Base-by-base conservation (phyloP, 2,329 filamentous ascomycete genomes). In the Ascochyta clinopodiicola region DNA sequence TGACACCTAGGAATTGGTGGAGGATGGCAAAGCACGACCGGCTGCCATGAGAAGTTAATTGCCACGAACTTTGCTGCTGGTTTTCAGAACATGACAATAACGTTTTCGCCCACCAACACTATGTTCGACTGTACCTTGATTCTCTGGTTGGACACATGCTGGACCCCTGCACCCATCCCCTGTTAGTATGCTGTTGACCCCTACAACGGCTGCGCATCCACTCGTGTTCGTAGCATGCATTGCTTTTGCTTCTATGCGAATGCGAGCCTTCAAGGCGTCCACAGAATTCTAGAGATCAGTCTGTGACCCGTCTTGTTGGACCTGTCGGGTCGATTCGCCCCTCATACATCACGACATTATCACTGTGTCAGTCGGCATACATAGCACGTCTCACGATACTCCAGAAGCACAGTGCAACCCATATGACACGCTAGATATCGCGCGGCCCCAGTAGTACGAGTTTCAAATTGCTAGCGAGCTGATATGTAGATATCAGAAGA, bases 1-100 rank as follows among this genome's bases (percentile, higher is more conserved):
- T 68, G 61, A 66, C 61, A 27, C 56, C 62, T 10, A 53, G 52
- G 22, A 64, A 58, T 12, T 68, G 66, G 66, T 57, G 47, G 47
- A 52, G 43, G 19, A 57, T 57, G 54, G 54, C 54, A 9, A 57
- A 32, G 44, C 34, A 56, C 25, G 43, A 51, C 17, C 42, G 29
- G 5, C 25, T 56, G 17, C 52, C 52, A 22, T 56, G 21, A 36
- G 38, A 22, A 17, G 22, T 6, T 15, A 22, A 42, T 8, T 8
- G 17, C 15, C n/a, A 34, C 36, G 27, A 17, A 15, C 15, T 21
- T 12, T 37, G 15, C 25, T 6, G 10, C 7, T 13, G 24, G 7
- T 27, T 10, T n/a, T 36, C 4, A n/a, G 27, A 17, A 24, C 8
- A 25, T 32, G 8, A 10, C 9, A 24, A 17, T 6, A 9, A 42